Evolutionary conservation across 2,329 filamentous ascomycete species (phyloP).

Genomic region (Colletotrichum tanaceti): DNA sequence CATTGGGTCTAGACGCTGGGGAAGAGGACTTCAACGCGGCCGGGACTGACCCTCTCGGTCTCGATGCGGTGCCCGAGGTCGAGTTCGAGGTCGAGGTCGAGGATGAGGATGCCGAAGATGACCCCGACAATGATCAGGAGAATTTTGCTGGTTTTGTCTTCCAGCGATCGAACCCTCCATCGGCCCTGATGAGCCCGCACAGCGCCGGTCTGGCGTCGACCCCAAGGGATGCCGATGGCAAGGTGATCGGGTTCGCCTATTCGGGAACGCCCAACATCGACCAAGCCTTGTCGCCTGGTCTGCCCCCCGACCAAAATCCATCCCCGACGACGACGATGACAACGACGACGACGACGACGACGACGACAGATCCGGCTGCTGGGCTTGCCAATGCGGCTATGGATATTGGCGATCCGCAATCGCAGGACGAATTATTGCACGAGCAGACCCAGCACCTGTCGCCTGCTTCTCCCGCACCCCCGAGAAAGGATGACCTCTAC

Average conservation of each 20-base stretch:
- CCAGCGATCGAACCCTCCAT: conserved; percentile 64
- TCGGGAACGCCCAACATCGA: conserved; percentile 55
- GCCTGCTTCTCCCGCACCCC: conserved; percentile 7
- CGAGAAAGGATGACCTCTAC: conserved; percentile 69
- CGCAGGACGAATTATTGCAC: conserved; percentile 34
- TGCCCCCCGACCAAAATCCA: conserved; percentile 26
- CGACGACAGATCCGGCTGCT: conserved; percentile 44
- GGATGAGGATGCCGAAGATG: conserved; percentile 47
- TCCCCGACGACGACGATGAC: conserved; percentile 14
- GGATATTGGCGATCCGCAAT: conserved; percentile 41
- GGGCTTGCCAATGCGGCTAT: conserved; percentile 60
- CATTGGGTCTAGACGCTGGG: conserved; percentile 42
- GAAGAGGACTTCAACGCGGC: conserved; percentile 23
- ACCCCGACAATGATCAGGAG: conserved; percentile 68
- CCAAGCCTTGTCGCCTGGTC: conserved; percentile 26
- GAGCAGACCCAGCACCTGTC: conserved; percentile 43
- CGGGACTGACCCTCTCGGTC: conserved; percentile 16
- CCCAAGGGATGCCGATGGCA: conserved; percentile 66
- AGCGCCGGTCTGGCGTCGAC: conserved; percentile 61
- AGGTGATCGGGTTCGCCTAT: conserved; percentile 67
- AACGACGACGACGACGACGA: neutral
- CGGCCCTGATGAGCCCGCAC: conserved; percentile 62
- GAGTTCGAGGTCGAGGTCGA: conserved; percentile 38
- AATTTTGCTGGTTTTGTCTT: conserved; percentile 72
- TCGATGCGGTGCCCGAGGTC: conserved; percentile 32